Evolutionary conservation across 2,329 filamentous ascomycete genomes (phyloP), one percentile per base, ranked within the genome.

Genomic region (Tolypocladium ophioglossoides): DNA sequence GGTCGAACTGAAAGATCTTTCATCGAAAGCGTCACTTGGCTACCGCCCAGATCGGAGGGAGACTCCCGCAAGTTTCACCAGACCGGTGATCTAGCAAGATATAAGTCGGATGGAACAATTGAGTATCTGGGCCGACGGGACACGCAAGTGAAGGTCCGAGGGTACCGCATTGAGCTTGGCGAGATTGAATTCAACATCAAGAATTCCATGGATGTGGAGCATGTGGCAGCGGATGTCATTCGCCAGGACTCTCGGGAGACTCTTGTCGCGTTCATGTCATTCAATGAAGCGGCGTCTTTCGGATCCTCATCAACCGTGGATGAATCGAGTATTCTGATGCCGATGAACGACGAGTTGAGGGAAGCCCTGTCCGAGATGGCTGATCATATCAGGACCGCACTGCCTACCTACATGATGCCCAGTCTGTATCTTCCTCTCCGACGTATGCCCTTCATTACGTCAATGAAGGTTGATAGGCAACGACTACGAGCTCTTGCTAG

Each of bases 101-200:
- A 74, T 32, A 62, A 70, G 38, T 59, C 44, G 4, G 58, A 61
- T 40, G 59, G 58, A 10, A 54, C 38, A 18, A n/a, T n/a, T n/a
- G n/a, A n/a, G n/a, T n/a, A n/a, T n/a, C n/a, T n/a, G n/a, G n/a
- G n/a, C n/a, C n/a, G 63, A 1, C 57, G 57, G 18, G 63, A 67
- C 46, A 51, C 53, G 8, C 62, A 66, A 40, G 57, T 65, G 41
- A 67, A 67, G 54, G 52, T 66, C 18, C 57, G 58, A 6, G 63
- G 64, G 11, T 59, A 66, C 27, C 58, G 63, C 37, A 50, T 58
- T 18, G 50, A 51, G 40, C 20, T 41, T 12, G 40, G 40, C 2
- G 40, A 41, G 8, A 20, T 41, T 24, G 40, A 41, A 24, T 39
- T 8, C 24, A 35, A 27, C 12, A 38, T 30, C n/a, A 38, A 35